Percentiles rank a stretch among this genome's conserved stretches.
Evolutionary conservation across 139 green algal genomes (phyloP).

Genomic region (Ettlia oleoabundans): DNA sequence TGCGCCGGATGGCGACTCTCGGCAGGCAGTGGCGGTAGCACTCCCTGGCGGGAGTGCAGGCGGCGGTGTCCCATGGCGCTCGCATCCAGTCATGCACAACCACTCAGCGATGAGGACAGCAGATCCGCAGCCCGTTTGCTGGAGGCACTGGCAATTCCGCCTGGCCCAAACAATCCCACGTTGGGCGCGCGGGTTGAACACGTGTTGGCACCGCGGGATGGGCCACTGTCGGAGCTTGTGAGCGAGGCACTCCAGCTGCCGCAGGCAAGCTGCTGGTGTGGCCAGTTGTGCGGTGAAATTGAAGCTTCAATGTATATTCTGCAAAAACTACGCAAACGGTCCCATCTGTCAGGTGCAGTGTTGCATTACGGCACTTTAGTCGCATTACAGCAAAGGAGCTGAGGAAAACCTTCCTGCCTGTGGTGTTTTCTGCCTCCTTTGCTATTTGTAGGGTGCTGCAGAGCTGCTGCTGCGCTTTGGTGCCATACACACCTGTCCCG

Average conservation of each 20-base stretch:
- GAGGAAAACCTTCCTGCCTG: too few species aligned
- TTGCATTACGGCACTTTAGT: too few species aligned
- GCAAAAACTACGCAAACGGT: too few species aligned
- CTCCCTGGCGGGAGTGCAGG: too few species aligned
- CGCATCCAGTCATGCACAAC: too few species aligned
- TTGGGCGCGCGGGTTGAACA: conserved; percentile 38
- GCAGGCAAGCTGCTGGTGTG: conserved; percentile 3
- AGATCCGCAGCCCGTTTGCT: too few species aligned
- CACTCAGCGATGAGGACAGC: too few species aligned
- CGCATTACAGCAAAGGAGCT: too few species aligned
- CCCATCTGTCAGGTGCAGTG: too few species aligned
- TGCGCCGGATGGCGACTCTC: neutral
- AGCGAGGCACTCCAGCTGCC: conserved; percentile 23
- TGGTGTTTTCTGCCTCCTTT: neutral
- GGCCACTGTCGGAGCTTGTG: conserved; percentile 20
- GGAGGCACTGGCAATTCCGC: conserved; percentile 11
- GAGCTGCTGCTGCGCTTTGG: conserved; percentile 77
- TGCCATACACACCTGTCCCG: conserved; percentile 68
- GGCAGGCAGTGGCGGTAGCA: neutral
- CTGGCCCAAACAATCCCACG: neutral
- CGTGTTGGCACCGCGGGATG: conserved; percentile 21
- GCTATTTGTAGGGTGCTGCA: conserved; percentile 41
- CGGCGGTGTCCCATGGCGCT: too few species aligned
- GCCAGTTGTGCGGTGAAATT: too few species aligned
- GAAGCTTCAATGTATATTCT: too few species aligned